phyloP scores from a whole-genome alignment of 2,329 filamentous ascomycete species.

The Claviceps fusiformis region DNA sequence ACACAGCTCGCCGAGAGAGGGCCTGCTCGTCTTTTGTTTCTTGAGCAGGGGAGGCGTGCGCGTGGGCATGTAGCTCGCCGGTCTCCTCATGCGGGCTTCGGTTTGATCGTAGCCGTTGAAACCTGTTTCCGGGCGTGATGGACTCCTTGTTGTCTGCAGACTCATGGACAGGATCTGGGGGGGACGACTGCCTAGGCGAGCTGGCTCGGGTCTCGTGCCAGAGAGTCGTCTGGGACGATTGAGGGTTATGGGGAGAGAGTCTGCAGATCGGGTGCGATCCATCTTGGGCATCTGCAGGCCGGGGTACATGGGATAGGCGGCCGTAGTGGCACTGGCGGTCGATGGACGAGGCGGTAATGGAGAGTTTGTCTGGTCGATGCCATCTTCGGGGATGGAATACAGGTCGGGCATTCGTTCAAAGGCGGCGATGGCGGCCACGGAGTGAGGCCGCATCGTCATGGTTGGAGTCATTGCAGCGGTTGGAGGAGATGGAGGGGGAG shows the following conservation, averaged over 20 bases:
- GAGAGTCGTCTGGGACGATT: constrained; percentile 26
- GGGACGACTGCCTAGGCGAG: background rate
- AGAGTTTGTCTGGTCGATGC: constrained; percentile 6
- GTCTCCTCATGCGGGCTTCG: constrained; percentile 14
- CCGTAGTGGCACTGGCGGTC: constrained; percentile 8
- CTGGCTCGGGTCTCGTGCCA: background rate
- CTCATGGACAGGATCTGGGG: constrained; percentile 13
- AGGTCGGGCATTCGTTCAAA: constrained; percentile 9
- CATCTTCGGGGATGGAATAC: constrained; percentile 4
- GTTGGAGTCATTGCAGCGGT: constrained; percentile 8
- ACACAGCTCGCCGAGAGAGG: constrained; percentile 37
- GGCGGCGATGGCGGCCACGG: constrained; percentile 4
- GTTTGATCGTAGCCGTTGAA: constrained; percentile 26
- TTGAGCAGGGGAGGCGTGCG: constrained; percentile 3
- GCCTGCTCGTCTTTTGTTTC: constrained; percentile 3
- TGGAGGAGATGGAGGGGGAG: background rate
- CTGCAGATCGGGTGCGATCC: constrained; percentile 10
- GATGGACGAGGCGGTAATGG: constrained; percentile 4
- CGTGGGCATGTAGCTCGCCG: constrained; percentile 4
- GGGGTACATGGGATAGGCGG: constrained; percentile 18
- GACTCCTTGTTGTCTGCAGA: constrained; percentile 7
- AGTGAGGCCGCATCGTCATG: constrained; percentile 6
- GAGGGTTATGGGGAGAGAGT: constrained; percentile 13
- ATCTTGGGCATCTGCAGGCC: constrained; percentile 17
- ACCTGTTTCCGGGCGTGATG: constrained; percentile 21